Evolutionary conservation across 2,329 filamentous ascomycete genomes (phyloP).

Genomic region (Neospermospora avenae): DNA sequence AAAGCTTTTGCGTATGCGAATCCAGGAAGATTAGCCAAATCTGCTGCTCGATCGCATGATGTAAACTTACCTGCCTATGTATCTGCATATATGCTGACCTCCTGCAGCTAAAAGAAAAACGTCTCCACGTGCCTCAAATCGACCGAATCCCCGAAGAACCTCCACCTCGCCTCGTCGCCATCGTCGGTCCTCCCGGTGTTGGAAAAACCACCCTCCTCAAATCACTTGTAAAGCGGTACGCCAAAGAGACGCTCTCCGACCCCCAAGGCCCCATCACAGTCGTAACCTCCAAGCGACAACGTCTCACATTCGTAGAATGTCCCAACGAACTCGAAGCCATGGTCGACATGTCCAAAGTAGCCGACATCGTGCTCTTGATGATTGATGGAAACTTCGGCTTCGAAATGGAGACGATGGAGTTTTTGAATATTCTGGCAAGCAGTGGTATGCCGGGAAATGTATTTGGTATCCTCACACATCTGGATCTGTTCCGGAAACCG

Average conservation of each 20-base stretch:
- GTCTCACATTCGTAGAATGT: constrained; percentile 93
- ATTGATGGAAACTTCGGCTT: constrained; percentile 99
- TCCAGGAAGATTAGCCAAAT: constrained; percentile 36
- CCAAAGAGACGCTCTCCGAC: constrained; percentile 88
- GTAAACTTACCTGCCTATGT: constrained; percentile 36
- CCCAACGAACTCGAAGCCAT: constrained; percentile 95
- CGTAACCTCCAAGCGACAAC: constrained; percentile 92
- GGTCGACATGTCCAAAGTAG: constrained; percentile 96
- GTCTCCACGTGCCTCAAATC: constrained; percentile 92
- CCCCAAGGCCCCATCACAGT: constrained; percentile 92
- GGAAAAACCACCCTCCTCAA: constrained; percentile 96
- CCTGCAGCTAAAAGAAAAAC: constrained; percentile 82
- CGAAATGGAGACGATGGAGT: constrained; percentile 99
- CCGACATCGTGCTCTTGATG: constrained; percentile 95
- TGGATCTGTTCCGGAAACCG: constrained; percentile 93
- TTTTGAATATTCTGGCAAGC: constrained; percentile 86
- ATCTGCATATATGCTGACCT: constrained; percentile 10
- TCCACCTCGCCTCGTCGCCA: constrained; percentile 85
- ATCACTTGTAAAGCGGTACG: constrained; percentile 88
- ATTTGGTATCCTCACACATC: constrained; percentile 92
- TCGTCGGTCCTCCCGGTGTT: constrained; percentile 91
- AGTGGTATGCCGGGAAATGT: constrained; percentile 99
- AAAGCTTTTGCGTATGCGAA: constrained; percentile 39
- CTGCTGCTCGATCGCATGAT: constrained; percentile 51
- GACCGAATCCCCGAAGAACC: constrained; percentile 95